Conservation (phyloP, 257 asterid species). For the Nicotiana tabacum region DNA sequence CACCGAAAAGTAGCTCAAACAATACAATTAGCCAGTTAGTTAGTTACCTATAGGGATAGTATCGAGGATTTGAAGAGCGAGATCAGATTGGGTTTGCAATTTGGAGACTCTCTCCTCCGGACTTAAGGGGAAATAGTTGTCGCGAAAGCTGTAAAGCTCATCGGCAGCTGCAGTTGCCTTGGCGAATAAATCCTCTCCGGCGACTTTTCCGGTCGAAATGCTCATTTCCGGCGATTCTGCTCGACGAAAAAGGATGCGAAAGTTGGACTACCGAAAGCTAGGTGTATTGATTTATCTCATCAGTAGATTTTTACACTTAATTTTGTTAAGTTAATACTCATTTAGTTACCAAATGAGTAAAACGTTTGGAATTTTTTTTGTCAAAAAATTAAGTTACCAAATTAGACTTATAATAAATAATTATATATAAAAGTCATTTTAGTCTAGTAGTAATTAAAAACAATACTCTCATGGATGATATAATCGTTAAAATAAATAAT, state of each 20-base stretch:
- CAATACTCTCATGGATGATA: too few relatives aligned
- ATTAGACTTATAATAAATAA: too few relatives aligned
- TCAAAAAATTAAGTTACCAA: too few relatives aligned
- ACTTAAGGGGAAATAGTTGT: slow-evolving; percentile 45
- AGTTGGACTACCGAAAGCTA: too few relatives aligned
- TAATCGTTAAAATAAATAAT: too few relatives aligned
- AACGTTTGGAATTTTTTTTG: too few relatives aligned
- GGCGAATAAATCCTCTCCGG: slow-evolving; percentile 35
- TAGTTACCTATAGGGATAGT: slow-evolving; percentile 56
- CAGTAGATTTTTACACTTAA: too few relatives aligned
- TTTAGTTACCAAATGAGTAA: too few relatives aligned
- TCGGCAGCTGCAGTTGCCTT: slow-evolving; percentile 44
- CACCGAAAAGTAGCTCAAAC: background rate
- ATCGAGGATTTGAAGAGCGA: slow-evolving; percentile 57
- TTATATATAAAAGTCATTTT: too few relatives aligned
- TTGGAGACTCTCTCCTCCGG: slow-evolving; percentile 50
- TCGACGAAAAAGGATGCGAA: background rate
- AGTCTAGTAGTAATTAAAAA: too few relatives aligned
- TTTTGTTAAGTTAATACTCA: too few relatives aligned
- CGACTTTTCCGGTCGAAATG: slow-evolving; percentile 21
- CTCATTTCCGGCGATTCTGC: slow-evolving; percentile 26
- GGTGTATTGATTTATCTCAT: too few relatives aligned
- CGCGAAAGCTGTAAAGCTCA: slow-evolving; percentile 46
- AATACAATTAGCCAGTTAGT: background rate
- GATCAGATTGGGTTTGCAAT: slow-evolving; percentile 32